Evolutionary conservation across 108 stramenopile genomes (phyloP), one percentile per base, ranked within the genome.

Genomic region (Cylindrotheca fusiformis): DNA sequence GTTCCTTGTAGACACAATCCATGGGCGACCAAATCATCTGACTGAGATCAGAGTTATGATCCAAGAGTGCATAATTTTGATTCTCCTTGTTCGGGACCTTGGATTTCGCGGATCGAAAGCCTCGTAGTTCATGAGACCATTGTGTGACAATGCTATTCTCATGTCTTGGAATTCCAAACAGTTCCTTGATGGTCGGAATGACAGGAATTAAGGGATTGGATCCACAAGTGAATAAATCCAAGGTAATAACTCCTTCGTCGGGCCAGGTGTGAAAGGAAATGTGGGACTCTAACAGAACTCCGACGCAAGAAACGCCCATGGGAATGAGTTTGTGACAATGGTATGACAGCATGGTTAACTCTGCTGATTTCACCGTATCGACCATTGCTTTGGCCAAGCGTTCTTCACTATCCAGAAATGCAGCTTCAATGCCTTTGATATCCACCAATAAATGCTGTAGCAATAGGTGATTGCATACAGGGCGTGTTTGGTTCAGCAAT

Each of bases 191-290:
- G 28, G 55, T 68, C 8, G 74, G 71, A 1, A 94, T 62, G 24
- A 80, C 81, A 1, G 86, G 88, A n/a, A 94, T 47, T 20, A 88
- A 52, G 2, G 82, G 80, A 6, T 86, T 88, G 52, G 73, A 62
- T n/a, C 87, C 86, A 51, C 78, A 79, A 18, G 94, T 92, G 64
- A 91, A 91, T 45, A 95, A 48, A 71, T 95, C 94, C 18, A 95
- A 60, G 1, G 87, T 86, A 53, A 90, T 88, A 53, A 88, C 88
- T 23, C 94, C 94, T 55, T 89, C 88, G 20, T 88, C 87, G 41
- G 94, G 94, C 94, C 90, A 92, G 8, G 94, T 92, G 71, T 95
- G 94, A 55, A 91, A 88, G 14, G 74, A 66, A 69, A 95, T 87
- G 65, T 95, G 94, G 57, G 67, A 68, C 56, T 95, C 90, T 21